A percentile compares a stretch with the other conserved stretches of the same genome.
Evolutionary conservation across 495 filamentous ascomycete species (phyloP).

Genomic region (Saxispiralis lemnorum): DNA sequence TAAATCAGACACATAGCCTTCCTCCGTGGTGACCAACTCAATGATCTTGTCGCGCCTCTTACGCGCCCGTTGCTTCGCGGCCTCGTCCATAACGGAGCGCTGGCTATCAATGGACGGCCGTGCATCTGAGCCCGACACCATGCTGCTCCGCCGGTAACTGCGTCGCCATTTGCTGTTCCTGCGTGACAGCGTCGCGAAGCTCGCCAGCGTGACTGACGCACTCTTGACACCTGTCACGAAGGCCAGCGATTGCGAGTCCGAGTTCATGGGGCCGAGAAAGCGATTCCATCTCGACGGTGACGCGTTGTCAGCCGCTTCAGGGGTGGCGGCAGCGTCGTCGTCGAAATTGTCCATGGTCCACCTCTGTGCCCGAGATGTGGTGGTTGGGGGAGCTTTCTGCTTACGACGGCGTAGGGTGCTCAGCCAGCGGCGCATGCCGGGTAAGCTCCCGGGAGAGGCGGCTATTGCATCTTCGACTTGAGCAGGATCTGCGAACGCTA

Average conservation of each 20-base stretch:
- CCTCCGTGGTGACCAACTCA: constrained; percentile 71
- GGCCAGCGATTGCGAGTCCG: constrained; percentile 50
- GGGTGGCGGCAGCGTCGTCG: constrained; percentile 11
- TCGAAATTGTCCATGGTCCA: constrained; percentile 30
- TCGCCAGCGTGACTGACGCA: constrained; percentile 52
- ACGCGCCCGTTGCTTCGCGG: constrained; percentile 48
- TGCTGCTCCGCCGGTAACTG: constrained; percentile 45
- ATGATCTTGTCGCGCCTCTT: constrained; percentile 63
- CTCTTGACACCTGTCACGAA: constrained; percentile 64
- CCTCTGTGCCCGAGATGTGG: constrained; percentile 23
- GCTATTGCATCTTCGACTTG: background rate
- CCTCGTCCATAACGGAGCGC: constrained; percentile 45
- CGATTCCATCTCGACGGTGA: too few relatives aligned
- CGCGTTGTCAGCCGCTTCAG: constrained; percentile 13
- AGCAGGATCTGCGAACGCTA: background rate
- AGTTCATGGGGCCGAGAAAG: constrained; percentile 29
- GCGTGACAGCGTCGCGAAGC: constrained; percentile 40
- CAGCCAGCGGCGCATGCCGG: constrained; percentile 37
- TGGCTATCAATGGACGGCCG: constrained; percentile 52
- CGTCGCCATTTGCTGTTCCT: constrained; percentile 25
- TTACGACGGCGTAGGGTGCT: constrained; percentile 31
- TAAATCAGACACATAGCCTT: constrained; percentile 73
- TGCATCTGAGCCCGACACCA: constrained; percentile 37
- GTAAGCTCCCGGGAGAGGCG: background rate
- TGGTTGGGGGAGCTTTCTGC: constrained; percentile 11